Conservation (phyloP, 192 early-diverging fungal genomes). For the Coemansia aciculifera region DNA sequence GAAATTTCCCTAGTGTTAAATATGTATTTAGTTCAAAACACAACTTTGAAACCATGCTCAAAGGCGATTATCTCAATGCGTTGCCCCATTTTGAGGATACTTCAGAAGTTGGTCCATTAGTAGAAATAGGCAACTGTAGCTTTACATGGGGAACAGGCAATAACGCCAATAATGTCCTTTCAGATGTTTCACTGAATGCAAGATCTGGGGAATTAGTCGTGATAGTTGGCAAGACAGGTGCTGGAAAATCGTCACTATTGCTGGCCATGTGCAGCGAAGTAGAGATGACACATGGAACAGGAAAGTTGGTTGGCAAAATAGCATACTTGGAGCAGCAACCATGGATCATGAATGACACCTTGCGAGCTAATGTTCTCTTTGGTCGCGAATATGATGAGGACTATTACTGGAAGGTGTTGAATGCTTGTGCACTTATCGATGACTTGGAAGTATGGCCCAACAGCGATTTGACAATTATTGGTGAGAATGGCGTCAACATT, state of each 20-base stretch:
- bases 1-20: neutral
- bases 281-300: conserved; percentile 34
- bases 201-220: conserved; percentile 52
- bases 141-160: conserved; percentile 15
- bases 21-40: neutral
- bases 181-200: conserved; percentile 11
- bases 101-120: neutral
- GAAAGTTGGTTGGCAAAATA: conserved; percentile 21
- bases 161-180: neutral
- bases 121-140: conserved; percentile 13
- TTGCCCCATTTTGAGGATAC: neutral
- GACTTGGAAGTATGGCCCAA: conserved; percentile 66
- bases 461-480: conserved; percentile 72
- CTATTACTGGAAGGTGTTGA: conserved; percentile 62
- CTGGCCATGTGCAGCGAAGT: conserved; percentile 60
- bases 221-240: conserved; percentile 62
- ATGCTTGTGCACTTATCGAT: conserved; percentile 61
- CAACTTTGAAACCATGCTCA: conserved; percentile 19
- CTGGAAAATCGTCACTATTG: conserved; percentile 65
- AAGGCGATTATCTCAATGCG: conserved; percentile 25
- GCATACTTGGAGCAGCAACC: conserved; percentile 31
- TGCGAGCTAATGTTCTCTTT: conserved; percentile 83
- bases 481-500: conserved; percentile 69
- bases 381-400: conserved; percentile 62
- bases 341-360: conserved; percentile 54